Evolutionary conservation across 2,329 filamentous ascomycete genomes (phyloP).

Genomic region (Botrytis byssoidea): DNA sequence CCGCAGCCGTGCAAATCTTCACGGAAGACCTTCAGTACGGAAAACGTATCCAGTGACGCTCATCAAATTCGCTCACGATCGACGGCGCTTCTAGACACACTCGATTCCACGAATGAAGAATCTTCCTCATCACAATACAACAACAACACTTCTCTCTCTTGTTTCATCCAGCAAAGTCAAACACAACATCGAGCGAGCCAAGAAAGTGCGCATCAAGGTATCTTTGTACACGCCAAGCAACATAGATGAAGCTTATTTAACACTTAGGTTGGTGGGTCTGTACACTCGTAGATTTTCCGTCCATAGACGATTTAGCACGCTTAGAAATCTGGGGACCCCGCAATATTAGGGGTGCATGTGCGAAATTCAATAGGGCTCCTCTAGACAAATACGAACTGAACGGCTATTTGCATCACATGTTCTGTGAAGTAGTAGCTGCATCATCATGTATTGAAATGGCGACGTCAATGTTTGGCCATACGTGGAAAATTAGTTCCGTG

Average conservation of each 20-base stretch:
- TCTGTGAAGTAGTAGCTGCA: background rate
- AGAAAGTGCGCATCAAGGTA: background rate
- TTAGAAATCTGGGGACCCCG: conserved; percentile 14
- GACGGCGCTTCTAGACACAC: background rate
- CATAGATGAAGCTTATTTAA: conserved; percentile 10
- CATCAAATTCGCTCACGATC: background rate
- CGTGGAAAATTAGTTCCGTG: conserved; percentile 2
- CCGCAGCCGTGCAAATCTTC: background rate
- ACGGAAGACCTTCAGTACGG: background rate
- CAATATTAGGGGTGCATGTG: background rate
- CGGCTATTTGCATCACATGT: background rate
- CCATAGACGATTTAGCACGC: background rate
- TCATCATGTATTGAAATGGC: background rate
- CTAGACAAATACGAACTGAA: background rate
- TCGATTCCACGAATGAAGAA: conserved; percentile 18
- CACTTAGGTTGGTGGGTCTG: background rate
- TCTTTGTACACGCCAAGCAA: conserved; percentile 13
- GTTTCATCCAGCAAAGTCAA: background rate
- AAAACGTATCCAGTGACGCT: background rate
- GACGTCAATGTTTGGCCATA: background rate
- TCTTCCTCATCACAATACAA: background rate
- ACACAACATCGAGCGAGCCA: background rate
- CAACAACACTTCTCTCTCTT: background rate
- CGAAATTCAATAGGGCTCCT: background rate
- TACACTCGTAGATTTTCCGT: conserved; percentile 12